These are phyloP conservation scores for Exsudoporus frostii DNA, from an alignment of 768 basidiomycete species.

Conservation along the genomic window DNA sequence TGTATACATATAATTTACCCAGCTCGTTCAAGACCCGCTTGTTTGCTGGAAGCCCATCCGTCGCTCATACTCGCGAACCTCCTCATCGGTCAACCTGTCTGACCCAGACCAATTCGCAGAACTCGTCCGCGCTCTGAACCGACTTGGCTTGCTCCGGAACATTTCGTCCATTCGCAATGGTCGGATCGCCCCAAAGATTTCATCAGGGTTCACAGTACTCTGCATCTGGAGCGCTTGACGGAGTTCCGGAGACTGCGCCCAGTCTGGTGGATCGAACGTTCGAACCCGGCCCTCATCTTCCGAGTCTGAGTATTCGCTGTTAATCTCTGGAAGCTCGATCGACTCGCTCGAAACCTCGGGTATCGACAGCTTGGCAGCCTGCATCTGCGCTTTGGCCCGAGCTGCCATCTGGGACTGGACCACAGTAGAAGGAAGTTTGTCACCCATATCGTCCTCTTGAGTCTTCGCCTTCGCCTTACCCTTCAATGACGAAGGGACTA, in stretches of 20 bases:
- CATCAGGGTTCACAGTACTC: constrained; percentile 84
- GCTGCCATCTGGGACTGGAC: constrained; percentile 70
- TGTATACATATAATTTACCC: constrained; percentile 11
- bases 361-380: constrained; percentile 49
- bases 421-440: constrained; percentile 56
- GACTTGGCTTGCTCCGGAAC: constrained; percentile 73
- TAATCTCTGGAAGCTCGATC: constrained; percentile 92
- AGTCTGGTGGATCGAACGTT: constrained; percentile 74
- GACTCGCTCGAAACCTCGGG: constrained; percentile 65
- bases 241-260: constrained; percentile 91
- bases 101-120: constrained; percentile 96
- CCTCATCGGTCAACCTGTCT: constrained; percentile 81
- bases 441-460: constrained; percentile 47
- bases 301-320: constrained; percentile 96
- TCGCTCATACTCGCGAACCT: constrained; percentile 82
- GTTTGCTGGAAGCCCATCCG: constrained; percentile 78
- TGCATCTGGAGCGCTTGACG: constrained; percentile 76
- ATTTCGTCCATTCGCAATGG: constrained; percentile 92
- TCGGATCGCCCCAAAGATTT: constrained; percentile 87
- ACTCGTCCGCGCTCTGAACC: constrained; percentile 86
- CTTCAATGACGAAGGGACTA: constrained; percentile 35
- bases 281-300: constrained; percentile 81
- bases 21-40: constrained; percentile 12
- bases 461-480: constrained; percentile 49
- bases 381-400: constrained; percentile 62